Percentiles rank a stretch among this genome's conserved stretches.
Evolutionary conservation across 2,329 filamentous ascomycete species (phyloP).

Genomic region (Sordariomycetes sp.): DNA sequence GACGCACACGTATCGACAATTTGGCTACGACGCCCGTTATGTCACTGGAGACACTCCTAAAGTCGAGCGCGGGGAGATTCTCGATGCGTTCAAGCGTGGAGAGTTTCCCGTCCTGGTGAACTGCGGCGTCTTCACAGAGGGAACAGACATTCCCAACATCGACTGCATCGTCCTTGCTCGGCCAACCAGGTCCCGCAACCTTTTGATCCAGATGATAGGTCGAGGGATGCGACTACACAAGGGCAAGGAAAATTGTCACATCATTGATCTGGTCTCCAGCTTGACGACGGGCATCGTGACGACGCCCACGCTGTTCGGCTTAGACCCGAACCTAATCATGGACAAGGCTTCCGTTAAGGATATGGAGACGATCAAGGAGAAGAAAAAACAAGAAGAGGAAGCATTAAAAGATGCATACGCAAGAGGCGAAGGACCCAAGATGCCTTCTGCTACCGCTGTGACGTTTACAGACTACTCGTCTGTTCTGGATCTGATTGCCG

Average conservation of each 20-base stretch:
- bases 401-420: constrained; percentile 8
- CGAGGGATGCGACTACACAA: constrained; percentile 77
- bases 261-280: constrained; percentile 92
- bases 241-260: constrained; percentile 79
- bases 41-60: constrained; percentile 77
- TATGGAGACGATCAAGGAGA: constrained; percentile 45
- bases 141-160: constrained; percentile 94
- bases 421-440: constrained; percentile 3
- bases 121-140: constrained; percentile 94
- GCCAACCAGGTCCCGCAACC: constrained; percentile 84
- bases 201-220: constrained; percentile 96
- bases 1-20: constrained; percentile 64
- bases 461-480: constrained; percentile 87
- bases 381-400: constrained; percentile 32
- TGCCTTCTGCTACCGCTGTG: constrained; percentile 33
- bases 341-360: constrained; percentile 54
- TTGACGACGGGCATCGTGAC: constrained; percentile 79
- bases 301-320: constrained; percentile 83
- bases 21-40: constrained; percentile 74
- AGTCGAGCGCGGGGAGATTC: constrained; percentile 55
- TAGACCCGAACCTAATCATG: constrained; percentile 75
- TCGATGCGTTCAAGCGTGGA: constrained; percentile 67
- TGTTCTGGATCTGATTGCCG: constrained; percentile 81
- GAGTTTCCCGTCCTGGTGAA: constrained; percentile 86
- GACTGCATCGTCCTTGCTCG: constrained; percentile 85